Evolutionary conservation across 768 basidiomycete species (phyloP).

Genomic region (Podaxis pistillaris): DNA sequence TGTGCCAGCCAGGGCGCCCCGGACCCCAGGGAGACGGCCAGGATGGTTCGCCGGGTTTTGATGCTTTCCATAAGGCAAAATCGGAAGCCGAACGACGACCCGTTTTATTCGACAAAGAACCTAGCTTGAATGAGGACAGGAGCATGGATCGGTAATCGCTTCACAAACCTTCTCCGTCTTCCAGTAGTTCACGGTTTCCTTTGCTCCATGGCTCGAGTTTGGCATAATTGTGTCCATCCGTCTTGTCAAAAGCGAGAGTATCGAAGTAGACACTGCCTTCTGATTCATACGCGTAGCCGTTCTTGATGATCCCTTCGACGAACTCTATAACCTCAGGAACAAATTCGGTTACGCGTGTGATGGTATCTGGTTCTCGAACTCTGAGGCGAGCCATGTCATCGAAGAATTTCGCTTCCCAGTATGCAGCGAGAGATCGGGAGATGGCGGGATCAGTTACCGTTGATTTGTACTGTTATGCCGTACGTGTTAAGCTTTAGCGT

Average conservation of each 20-base stretch:
- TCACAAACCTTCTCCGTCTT: constrained; percentile 82
- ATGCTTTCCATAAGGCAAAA: constrained; percentile 98
- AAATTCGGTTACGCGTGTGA: constrained; percentile 96
- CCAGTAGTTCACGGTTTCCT: constrained; percentile 85
- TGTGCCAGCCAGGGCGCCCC: constrained; percentile 98
- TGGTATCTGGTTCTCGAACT: constrained; percentile 83
- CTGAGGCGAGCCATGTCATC: constrained; percentile 87
- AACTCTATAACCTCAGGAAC: constrained; percentile 93
- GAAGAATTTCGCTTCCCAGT: constrained; percentile 92
- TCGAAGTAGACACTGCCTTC: constrained; percentile 92
- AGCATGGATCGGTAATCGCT: background rate
- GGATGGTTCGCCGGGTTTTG: constrained; percentile 93
- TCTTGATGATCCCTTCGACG: constrained; percentile 79
- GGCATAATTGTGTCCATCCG: constrained; percentile 80
- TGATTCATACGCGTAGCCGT: constrained; percentile 73
- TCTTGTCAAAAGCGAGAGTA: constrained; percentile 75
- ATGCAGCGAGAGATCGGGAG: constrained; percentile 75
- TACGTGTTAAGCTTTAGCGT: constrained; percentile 11
- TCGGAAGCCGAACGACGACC: constrained; percentile 84
- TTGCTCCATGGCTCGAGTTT: constrained; percentile 97
- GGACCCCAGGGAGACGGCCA: constrained; percentile 97
- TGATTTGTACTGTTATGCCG: constrained; percentile 55
- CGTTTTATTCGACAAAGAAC: constrained; percentile 40
- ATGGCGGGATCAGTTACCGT: constrained; percentile 86
- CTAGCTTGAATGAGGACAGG: constrained; percentile 22